Base-by-base conservation (phyloP, 306 rosid genomes). In the Quercus alba region DNA sequence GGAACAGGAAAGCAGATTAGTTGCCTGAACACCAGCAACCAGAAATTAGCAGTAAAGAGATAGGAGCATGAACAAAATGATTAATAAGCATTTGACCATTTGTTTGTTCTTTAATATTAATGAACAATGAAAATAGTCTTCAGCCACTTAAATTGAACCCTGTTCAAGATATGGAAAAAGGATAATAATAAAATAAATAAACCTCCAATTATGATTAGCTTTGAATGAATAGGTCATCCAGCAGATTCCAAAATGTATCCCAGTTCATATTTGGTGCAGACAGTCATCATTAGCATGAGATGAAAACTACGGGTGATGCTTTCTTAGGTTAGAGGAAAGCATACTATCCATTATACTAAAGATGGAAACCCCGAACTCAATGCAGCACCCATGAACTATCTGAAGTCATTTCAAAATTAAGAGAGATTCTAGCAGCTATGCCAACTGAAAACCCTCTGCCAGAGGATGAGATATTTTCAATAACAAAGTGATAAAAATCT, bases 1-100 rank as follows among this genome's bases (percentile, higher is more conserved):
- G 17, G 64, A 81, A 61, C 19, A 33, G 28, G 30, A 84, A 77
- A 75, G 18, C 20, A 26, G 62, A 74, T n/a, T 51, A 31, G 72
- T 77, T 56, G 58, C 58, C 26, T 26, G 12, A 72, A 72, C 58
- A 75, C 57, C 31, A 49, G 23, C 78, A 26, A 38, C 57, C 57
- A 77, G 15, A 41, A n/a, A 46, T 13, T 14, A 51, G 21, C 56
- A 51, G 21, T 41, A 41, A 72, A 23, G 57, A 44, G 35, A 31
- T 31, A 31, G 46, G 3, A 67, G 54, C 4, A 6, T 9, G 44
- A 19, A 33, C 72, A 67, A 5, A 23, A 67, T 67, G 23, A 18
- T 33, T 23, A 67, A 31, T 67, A 35, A 33, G 25, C 49, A 67
- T 31, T 33, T 33, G 72, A 18, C 23, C 11, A 33, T 33, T 18